Evolutionary conservation across 257 asterid genomes (phyloP).

Genomic region (Primulina eburnea): DNA sequence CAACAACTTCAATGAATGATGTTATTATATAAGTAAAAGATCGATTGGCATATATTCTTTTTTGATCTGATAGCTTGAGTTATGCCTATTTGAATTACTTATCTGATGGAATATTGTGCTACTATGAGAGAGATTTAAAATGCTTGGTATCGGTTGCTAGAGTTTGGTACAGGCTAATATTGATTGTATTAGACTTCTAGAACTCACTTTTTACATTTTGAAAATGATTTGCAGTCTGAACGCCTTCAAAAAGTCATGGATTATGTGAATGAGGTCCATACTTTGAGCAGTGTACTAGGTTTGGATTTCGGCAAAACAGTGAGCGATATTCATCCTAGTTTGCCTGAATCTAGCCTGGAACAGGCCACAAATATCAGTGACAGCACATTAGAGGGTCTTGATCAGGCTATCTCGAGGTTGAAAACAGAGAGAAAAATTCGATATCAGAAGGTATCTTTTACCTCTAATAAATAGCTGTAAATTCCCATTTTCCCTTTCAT

Average conservation of each 20-base stretch:
- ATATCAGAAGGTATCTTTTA: conserved; percentile 65
- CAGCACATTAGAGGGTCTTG: conserved; percentile 70
- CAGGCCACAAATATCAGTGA: conserved; percentile 77
- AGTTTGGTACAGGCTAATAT: neutral
- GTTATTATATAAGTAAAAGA: conserved; percentile 7
- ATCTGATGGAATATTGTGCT: conserved; percentile 1
- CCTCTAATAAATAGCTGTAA: conserved; percentile 15
- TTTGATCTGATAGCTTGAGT: neutral
- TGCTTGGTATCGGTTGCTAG: neutral
- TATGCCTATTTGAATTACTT: conserved; percentile 4
- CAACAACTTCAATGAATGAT: neutral
- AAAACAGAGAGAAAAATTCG: conserved; percentile 74
- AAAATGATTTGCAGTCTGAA: conserved; percentile 56
- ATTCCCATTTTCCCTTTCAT: conserved; percentile 24
- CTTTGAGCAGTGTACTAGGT: conserved; percentile 67
- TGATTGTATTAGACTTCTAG: neutral
- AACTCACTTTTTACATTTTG: conserved; percentile 19
- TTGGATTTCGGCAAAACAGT: conserved; percentile 80
- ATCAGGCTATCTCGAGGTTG: conserved; percentile 58
- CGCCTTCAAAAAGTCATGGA: conserved; percentile 76
- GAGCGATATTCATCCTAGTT: conserved; percentile 81
- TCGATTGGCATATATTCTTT: neutral
- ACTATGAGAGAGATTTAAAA: neutral
- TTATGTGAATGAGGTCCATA: conserved; percentile 80
- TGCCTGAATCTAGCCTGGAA: conserved; percentile 58